Conservation (phyloP, 169 alveolate species). For the Haemoproteus tartakovskyi region DNA sequence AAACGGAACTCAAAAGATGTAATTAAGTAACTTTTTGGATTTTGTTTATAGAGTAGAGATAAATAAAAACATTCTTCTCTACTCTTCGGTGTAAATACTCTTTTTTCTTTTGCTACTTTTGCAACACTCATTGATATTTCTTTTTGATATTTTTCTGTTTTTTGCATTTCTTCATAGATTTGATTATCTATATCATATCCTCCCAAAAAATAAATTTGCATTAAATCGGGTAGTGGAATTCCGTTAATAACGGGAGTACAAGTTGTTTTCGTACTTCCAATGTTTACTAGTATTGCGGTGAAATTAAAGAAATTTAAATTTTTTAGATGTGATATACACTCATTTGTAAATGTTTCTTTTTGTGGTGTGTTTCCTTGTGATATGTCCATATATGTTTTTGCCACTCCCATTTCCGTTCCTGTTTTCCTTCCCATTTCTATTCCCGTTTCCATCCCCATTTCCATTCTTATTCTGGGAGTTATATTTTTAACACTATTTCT, state of each 20-base stretch:
- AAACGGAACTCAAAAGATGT: slow-evolving; percentile 25
- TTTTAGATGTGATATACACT: slow-evolving; percentile 4
- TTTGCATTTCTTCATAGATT: slow-evolving; percentile 57
- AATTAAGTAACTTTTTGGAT: slow-evolving; percentile 40
- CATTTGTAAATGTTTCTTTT: slow-evolving; percentile 11
- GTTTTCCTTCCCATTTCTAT: too few relatives aligned
- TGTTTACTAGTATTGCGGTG: slow-evolving; percentile 24
- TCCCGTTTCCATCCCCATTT: too few relatives aligned
- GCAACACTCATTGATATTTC: slow-evolving; percentile 49
- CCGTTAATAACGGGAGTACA: slow-evolving; percentile 63
- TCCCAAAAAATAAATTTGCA: slow-evolving; percentile 24
- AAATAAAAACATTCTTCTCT: slow-evolving; percentile 55
- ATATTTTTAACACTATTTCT: too few relatives aligned
- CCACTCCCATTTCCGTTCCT: not conserved
- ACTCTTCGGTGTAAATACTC: slow-evolving; percentile 37
- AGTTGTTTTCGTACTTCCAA: slow-evolving; percentile 47
- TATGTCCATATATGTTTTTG: not conserved
- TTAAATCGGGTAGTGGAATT: slow-evolving; percentile 50
- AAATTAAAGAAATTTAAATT: slow-evolving; percentile 33
- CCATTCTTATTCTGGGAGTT: too few relatives aligned
- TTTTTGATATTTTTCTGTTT: slow-evolving; percentile 11
- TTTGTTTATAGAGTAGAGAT: slow-evolving; percentile 28
- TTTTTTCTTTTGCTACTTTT: slow-evolving; percentile 56
- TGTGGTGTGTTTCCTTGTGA: not conserved
- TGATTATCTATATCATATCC: slow-evolving; percentile 66